Evolutionary conservation across 2,329 filamentous ascomycete species (phyloP).

Genomic region (Fusarium sp.): DNA sequence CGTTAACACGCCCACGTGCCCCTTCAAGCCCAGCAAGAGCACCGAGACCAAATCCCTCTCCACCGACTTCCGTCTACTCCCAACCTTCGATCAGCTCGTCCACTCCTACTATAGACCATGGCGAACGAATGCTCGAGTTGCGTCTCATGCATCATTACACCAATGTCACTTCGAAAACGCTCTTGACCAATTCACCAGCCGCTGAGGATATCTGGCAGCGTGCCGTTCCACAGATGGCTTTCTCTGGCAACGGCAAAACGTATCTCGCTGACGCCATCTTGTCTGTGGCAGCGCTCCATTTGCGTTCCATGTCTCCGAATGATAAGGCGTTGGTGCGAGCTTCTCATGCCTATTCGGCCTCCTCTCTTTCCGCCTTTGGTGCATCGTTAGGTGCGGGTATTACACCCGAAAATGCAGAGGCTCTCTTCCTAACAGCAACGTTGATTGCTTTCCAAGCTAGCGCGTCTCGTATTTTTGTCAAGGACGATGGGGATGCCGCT

Average conservation of each 20-base stretch:
- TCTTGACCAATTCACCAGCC: constrained; percentile 64
- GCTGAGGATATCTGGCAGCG: constrained; percentile 70
- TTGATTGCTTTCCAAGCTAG: constrained; percentile 76
- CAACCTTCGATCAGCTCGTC: constrained; percentile 46
- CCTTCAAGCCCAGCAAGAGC: constrained; percentile 34
- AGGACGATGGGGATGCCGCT: constrained; percentile 61
- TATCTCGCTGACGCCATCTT: constrained; percentile 73
- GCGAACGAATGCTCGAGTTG: constrained; percentile 68
- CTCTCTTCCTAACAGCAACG: constrained; percentile 71
- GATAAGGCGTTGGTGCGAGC: constrained; percentile 71
- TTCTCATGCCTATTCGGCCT: constrained; percentile 74
- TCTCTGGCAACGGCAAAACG: constrained; percentile 65
- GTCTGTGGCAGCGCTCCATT: constrained; percentile 72
- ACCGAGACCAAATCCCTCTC: constrained; percentile 42
- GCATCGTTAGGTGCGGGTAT: constrained; percentile 67
- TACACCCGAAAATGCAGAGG: constrained; percentile 69
- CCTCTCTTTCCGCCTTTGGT: constrained; percentile 71
- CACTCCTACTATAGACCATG: constrained; percentile 51
- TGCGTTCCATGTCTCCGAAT: constrained; percentile 67
- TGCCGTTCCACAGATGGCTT: constrained; percentile 71
- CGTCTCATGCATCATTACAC: constrained; percentile 75
- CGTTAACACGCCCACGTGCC: constrained; percentile 42
- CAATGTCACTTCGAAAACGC: constrained; percentile 68
- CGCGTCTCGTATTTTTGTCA: constrained; percentile 70
- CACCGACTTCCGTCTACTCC: constrained; percentile 52